A percentile compares a stretch with the other conserved stretches of the same genome.
Conservation (phyloP, 1,284 basidiomycete species). For the Mycena citricolor region DNA sequence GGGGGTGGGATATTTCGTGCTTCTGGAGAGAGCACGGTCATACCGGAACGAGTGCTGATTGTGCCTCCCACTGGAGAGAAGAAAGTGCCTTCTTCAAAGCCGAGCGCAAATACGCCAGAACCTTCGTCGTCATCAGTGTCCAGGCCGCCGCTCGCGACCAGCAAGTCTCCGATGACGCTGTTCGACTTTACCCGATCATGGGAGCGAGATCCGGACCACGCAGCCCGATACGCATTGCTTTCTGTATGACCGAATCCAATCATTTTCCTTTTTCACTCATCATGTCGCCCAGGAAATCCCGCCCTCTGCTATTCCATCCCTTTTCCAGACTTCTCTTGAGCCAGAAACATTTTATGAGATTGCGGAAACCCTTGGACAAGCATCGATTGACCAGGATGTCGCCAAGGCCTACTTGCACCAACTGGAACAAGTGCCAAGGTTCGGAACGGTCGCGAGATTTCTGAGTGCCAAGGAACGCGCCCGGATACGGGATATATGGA, state of each 20-base stretch:
- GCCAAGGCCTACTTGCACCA: constrained; percentile 49
- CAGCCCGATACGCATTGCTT: constrained; percentile 53
- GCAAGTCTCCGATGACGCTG: constrained; percentile 44
- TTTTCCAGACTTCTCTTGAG: constrained; percentile 69
- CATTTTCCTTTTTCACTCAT: neutral
- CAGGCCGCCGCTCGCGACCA: too few relatives aligned
- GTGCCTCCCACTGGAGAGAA: too few relatives aligned
- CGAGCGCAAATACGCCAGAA: constrained; percentile 2
- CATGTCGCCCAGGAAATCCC: constrained; percentile 44
- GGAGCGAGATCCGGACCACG: constrained; percentile 39
- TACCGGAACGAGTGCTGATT: too few relatives aligned
- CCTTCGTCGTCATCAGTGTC: too few relatives aligned
- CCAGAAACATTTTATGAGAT: constrained; percentile 57
- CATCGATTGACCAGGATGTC: constrained; percentile 19
- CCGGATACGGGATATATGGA: constrained; percentile 39
- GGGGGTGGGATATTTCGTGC: constrained; percentile 63
- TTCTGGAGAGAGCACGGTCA: constrained; percentile 50
- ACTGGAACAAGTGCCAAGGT: constrained; percentile 56
- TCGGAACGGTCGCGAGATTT: constrained; percentile 62
- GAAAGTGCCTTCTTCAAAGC: too few relatives aligned
- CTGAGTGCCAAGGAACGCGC: constrained; percentile 54
- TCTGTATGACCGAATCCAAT: constrained; percentile 38
- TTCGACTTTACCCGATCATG: constrained; percentile 59
- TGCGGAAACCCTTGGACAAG: constrained; percentile 44
- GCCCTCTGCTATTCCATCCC: constrained; percentile 49